Evolutionary conservation across 768 basidiomycete genomes (phyloP), one percentile per base, ranked within the genome.

Genomic region (Amanita jacksonii): DNA sequence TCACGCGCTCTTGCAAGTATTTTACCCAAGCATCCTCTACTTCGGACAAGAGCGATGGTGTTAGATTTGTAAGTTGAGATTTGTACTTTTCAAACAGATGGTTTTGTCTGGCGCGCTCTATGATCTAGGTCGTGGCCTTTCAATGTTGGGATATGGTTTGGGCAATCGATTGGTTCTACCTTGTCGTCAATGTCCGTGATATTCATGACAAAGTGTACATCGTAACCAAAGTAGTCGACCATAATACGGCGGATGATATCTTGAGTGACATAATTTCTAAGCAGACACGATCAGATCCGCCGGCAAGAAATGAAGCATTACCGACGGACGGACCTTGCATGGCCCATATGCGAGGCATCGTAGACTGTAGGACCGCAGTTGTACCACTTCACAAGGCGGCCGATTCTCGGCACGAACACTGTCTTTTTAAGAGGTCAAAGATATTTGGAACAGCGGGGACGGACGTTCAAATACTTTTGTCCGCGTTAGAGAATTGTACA

Each of bases 181-280:
- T 99, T 99, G 74, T 98, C 96, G 57, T 99, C 96, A 49, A 99
- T 96, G 62, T 99, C 94, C 4, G 96, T 99, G 53, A 99, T 79
- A 62, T 99, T 99, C 91, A 96, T 96, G 35, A 98, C 94, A 57
- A 98, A 96, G 60, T 97, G 90, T 45, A 99, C 85, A 58, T 98
- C 88, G 56, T 93, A 98, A 19, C 88, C 86, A 64, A 98, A 98
- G 65, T 94, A 98, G 66, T 98, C 91, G 1, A 82, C 72, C 70
- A 98, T 69, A 41, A 99, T 88, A 38, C 96, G 70, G 43, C 92
- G 73, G 28, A 97, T 68, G 50, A 94, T 76, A 61, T 97, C 93
- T 62, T 94, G 90, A 1, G 91, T 89, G 24, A 97, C 85, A 66
- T 99, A 99, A 69, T 96, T 97, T 57, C 94, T 96, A 51, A 31